Evolutionary conservation across 805 yeast species (phyloP), one percentile per base, ranked within the genome.

Genomic region (Cyberlindnera nakhonratchasimensis): DNA sequence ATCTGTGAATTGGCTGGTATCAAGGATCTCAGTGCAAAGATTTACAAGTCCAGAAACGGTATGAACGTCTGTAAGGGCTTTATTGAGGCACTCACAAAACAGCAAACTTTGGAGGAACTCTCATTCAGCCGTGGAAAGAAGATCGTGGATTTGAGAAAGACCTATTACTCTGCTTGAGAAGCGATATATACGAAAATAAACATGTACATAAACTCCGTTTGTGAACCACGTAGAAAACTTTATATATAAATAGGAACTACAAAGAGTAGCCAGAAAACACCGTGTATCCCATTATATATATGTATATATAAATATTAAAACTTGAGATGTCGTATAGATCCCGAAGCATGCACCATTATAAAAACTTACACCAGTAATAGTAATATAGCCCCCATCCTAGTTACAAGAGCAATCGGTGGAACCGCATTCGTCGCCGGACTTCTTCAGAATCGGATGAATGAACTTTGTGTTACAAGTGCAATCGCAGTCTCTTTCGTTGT

Each of bases 91-190:
- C 75, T 93, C 51, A 71, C 75, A 39, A 78, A 80, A 57, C 98
- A 90, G 66, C 78, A 77, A 51, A 75, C 95, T 2, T 74, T 87
- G 55, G 95, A 86, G 56, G 96, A 89, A 55, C 74, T 91, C 61
- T 96, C 98, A 5, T 73, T 81, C 39, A 85, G 82, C 54, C 80
- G 99, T 69, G 99, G 99, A 48, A 91, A 91, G 77, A 88, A 88
- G 74, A 76, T 91, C 58, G 89, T 88, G 29, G 98, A 93, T 65
- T 82, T 93, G 59, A 83, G 95, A 65, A 86, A 85, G 69, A 80
- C 87, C 31, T 93, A 91, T 70, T 89, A 88, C 64, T 77, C 86
- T 21, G 58, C 64, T 29, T 83, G 35, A 51, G 42, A n/a, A n/a
- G n/a, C n/a, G n/a, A n/a, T n/a, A n/a, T n/a, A n/a, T 13, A 14